phyloP scores from a whole-genome alignment of 2,329 filamentous ascomycete genomes.

The Lachnellula arida region DNA sequence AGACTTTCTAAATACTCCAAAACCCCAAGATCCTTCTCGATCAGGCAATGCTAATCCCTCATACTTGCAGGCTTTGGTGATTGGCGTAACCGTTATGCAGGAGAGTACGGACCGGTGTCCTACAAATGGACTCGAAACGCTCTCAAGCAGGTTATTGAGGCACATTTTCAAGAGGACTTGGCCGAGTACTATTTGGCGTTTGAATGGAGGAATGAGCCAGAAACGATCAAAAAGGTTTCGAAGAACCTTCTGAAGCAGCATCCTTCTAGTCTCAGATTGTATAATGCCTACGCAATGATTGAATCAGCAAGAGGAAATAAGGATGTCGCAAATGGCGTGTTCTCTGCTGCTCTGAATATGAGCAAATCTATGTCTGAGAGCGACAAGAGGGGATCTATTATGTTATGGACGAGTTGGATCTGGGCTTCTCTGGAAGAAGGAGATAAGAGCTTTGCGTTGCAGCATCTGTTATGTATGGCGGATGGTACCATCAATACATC shows the following conservation, averaged over 20 bases:
- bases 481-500: conserved; percentile 30
- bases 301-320: conserved; percentile 56
- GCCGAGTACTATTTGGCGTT: conserved; percentile 69
- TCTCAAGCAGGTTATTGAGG: conserved; percentile 53
- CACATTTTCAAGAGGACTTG: conserved; percentile 45
- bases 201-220: conserved; percentile 51
- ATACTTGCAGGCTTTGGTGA: conserved; percentile 24
- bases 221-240: conserved; percentile 61
- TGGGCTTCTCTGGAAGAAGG: conserved; percentile 25
- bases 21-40: too few relatives aligned
- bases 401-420: conserved; percentile 29
- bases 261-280: conserved; percentile 61
- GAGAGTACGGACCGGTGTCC: conserved; percentile 22
- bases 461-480: conserved; percentile 37
- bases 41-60: too few relatives aligned
- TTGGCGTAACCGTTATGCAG: conserved; percentile 20
- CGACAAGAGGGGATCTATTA: conserved; percentile 29
- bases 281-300: conserved; percentile 73
- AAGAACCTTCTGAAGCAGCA: conserved; percentile 69
- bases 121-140: conserved; percentile 45
- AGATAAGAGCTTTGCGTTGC: conserved; percentile 31
- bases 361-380: conserved; percentile 36
- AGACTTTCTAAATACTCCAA: too few relatives aligned
- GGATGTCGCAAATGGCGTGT: conserved; percentile 57
- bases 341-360: conserved; percentile 62